Base-by-base conservation (phyloP, 2,329 filamentous ascomycete species). In the Aspergillus glaucus region DNA sequence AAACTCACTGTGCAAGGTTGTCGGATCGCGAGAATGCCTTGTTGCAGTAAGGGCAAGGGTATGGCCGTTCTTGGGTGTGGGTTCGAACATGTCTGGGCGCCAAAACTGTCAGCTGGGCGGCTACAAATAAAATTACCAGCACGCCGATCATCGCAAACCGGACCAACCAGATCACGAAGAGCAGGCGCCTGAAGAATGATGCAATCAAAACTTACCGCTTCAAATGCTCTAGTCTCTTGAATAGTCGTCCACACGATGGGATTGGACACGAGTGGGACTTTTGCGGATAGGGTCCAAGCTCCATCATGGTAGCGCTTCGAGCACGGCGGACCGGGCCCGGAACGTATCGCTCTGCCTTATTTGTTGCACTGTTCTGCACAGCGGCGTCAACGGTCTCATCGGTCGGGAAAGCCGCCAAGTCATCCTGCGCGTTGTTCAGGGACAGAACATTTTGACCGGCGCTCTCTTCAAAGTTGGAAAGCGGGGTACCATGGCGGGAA, bases 181-280 rank as follows among this genome's bases (percentile, higher is more conserved):
- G 26, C 12, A 22, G 22, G n/a, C 50, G 50, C 40, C 40, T 47
- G 44, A 55, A 55, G 58, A 62, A 62, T 60, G 62, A 50, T 55
- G 45, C 46, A 58, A 12, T 17, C n/a, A 26, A 12, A 15, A 59
- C 87, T 83, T 88, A 95, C 89, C 92, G 85, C 81, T 98, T 98
- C 66, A 98, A 84, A 76, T 98, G 93, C 77, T 98, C 93, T 77
- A 98, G 82, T 72, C 93, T 86, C 84, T 98, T 98, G 81, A 98
- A 98, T 54, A 96, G 81, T 64, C 93, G 86, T 47, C 93, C 93
- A 69, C 93, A 98, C 48, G 92, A 94, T 24, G 93, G 93, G 63
- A 98, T 98, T n/a, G 93, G 93, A 76, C 93, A 98, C 2, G 92
- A 97, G 73, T 98, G 93, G 37, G 91, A 95, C 73, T 98, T 98